Evolutionary conservation across 805 yeast genomes (phyloP).

Genomic region (Candida chauliodis): DNA sequence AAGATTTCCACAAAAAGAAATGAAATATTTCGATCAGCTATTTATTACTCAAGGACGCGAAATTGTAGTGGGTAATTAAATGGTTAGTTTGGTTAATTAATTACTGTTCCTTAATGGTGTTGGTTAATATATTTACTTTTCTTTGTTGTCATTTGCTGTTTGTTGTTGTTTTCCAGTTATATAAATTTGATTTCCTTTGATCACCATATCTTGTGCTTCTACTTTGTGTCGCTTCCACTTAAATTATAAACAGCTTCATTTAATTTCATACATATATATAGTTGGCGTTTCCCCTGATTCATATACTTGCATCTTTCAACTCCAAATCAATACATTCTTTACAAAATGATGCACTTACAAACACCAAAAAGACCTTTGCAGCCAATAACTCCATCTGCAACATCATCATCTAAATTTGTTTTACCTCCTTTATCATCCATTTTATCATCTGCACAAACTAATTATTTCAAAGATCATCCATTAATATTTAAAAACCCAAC

Average conservation of each 20-base stretch:
- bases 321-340: background rate
- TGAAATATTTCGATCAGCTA: too few species aligned
- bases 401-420: conserved; percentile 20
- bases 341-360: conserved; percentile 21
- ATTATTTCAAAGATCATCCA: conserved; percentile 10
- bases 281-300: background rate
- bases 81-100: too few species aligned
- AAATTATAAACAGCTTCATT: too few species aligned
- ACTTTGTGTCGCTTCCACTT: background rate
- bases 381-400: conserved; percentile 13
- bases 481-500: conserved; percentile 1
- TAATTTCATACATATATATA: background rate
- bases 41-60: too few species aligned
- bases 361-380: conserved; percentile 32
- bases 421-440: conserved; percentile 42
- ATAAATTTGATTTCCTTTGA: too few species aligned
- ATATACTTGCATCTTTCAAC: background rate
- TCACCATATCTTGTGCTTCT: too few species aligned
- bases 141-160: too few species aligned
- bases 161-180: too few species aligned
- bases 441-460: conserved; percentile 12
- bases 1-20: too few species aligned
- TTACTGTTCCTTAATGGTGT: too few species aligned
- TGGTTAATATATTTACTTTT: too few species aligned
- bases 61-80: too few species aligned